Base-by-base conservation (phyloP, 129 eudicot species). In the Chrysanthemum seticuspe region DNA sequence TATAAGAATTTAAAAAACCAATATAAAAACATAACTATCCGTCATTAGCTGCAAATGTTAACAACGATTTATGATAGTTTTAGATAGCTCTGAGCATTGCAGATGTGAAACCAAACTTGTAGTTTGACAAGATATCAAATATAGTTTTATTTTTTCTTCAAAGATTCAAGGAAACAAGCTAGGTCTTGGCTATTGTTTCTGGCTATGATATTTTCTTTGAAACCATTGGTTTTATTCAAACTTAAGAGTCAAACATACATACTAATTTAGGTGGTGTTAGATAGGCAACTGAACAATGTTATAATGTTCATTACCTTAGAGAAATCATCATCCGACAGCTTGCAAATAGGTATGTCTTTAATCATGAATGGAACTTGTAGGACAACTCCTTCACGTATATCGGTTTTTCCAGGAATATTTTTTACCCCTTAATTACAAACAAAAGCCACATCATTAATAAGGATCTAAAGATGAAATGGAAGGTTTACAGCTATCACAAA, bases 311-410 rank as follows among this genome's bases (percentile, higher is more conserved):
- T 80, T 79, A 94, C 99, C 96, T 88, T 83, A 27, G 89, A 77
- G 79, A 95, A 86, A 49, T 85, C 87, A 44, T 83, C 94, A 82
- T 91, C 90, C 19, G 97, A 88, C 71, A 95, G 74, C 87, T 62
- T 62, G 67, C 21, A n/a, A 51, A 95, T 75, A 55, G 87, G 81
- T 62, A 91, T 29, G 66, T 84, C 91, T 68, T 80, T 88, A 8
- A 76, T 58, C 67, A 67, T 59, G 79, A 76, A 80, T 56, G 97
- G 86, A 76, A 91, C 85, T 82, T 82, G 83, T 52, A 95, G 83
- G 23, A 74, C 84, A 78, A 85, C 53, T 27, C 78, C 81, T 57
- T 69, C 34, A 67, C 63, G 72, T 75, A 29, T 74, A 68, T 77
- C 81, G 56, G 50, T 76, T 65, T 67, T 70, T 60, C 68, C 83